phyloP scores from a whole-genome alignment of 495 filamentous ascomycete genomes.

The Tuber calosporum region DNA sequence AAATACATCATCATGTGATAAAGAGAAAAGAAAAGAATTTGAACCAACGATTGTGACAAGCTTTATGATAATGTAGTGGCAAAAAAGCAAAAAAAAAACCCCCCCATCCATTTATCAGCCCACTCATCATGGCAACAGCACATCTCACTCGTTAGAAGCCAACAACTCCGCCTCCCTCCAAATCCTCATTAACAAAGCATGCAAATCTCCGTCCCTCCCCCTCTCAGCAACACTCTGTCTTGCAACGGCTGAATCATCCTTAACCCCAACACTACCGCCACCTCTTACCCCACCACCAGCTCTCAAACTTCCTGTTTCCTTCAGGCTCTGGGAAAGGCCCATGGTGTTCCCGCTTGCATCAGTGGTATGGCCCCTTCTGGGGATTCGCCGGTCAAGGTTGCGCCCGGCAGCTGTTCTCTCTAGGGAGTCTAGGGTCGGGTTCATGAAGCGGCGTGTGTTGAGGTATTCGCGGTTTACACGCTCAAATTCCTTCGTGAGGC shows the following conservation, averaged over 20 bases:
- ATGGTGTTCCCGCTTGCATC: slow-evolving; percentile 37
- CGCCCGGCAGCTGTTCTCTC: slow-evolving; percentile 50
- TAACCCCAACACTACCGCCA: slow-evolving; percentile 11
- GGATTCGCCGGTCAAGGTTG: slow-evolving; percentile 45
- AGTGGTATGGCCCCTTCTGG: slow-evolving; percentile 37
- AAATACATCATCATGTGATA: background rate
- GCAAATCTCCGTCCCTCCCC: slow-evolving; percentile 20
- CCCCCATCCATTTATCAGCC: background rate
- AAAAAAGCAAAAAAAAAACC: slow-evolving; percentile 6
- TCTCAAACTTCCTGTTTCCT: slow-evolving; percentile 30
- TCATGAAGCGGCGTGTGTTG: slow-evolving; percentile 60
- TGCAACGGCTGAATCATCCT: slow-evolving; percentile 28
- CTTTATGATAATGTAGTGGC: slow-evolving; percentile 10
- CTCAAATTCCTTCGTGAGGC: slow-evolving; percentile 54
- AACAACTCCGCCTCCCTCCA: slow-evolving; percentile 32
- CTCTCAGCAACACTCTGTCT: slow-evolving; percentile 9
- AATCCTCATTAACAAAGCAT: slow-evolving; percentile 27
- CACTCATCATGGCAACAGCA: background rate
- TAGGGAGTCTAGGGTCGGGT: slow-evolving; percentile 56
- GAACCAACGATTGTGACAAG: background rate
- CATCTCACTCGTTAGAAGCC: slow-evolving; percentile 24
- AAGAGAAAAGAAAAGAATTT: background rate
- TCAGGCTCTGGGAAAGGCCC: slow-evolving; percentile 46
- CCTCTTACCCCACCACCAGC: background rate
- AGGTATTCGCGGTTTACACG: slow-evolving; percentile 59